These are phyloP conservation scores for Actinidia arguta DNA, from an alignment of 179 eudicot genomes.

Conservation along the genomic window DNA sequence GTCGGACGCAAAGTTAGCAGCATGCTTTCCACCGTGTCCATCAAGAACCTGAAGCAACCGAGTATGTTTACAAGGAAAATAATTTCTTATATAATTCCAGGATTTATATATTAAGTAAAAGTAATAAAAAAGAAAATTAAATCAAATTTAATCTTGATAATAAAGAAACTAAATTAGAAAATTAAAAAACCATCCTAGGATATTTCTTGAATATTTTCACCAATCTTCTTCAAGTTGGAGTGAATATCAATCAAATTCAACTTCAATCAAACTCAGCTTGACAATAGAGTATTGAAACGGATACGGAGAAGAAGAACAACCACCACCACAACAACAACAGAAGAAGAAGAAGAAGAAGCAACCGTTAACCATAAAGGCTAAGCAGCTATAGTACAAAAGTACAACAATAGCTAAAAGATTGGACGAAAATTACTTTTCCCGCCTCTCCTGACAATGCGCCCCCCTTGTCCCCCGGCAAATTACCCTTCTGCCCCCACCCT, in stretches of 20 bases:
- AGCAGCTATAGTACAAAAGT: not conserved
- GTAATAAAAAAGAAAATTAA: too few species aligned
- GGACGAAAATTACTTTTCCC: too few species aligned
- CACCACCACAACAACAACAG: not conserved
- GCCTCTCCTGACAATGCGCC: too few species aligned
- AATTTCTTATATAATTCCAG: too few species aligned
- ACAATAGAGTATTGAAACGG: too few species aligned
- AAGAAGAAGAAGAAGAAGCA: not conserved
- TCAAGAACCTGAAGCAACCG: constrained; percentile 67
- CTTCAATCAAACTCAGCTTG: too few species aligned
- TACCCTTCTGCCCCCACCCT: too few species aligned
- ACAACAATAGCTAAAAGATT: not conserved
- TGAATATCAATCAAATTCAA: too few species aligned
- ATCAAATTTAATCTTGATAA: not conserved
- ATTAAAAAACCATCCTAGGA: not conserved
- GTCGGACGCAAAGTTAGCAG: constrained; percentile 91
- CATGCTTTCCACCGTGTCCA: constrained; percentile 98
- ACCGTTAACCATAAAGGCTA: not conserved
- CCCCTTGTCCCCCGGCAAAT: too few species aligned
- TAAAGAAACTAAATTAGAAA: not conserved
- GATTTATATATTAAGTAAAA: too few species aligned
- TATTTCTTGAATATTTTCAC: not conserved
- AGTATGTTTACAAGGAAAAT: too few species aligned
- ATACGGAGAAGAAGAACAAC: not conserved
- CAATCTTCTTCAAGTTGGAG: too few species aligned